phyloP scores from a whole-genome alignment of 192 early-diverging fungal genomes.

The Globomyces pollinis-pini region DNA sequence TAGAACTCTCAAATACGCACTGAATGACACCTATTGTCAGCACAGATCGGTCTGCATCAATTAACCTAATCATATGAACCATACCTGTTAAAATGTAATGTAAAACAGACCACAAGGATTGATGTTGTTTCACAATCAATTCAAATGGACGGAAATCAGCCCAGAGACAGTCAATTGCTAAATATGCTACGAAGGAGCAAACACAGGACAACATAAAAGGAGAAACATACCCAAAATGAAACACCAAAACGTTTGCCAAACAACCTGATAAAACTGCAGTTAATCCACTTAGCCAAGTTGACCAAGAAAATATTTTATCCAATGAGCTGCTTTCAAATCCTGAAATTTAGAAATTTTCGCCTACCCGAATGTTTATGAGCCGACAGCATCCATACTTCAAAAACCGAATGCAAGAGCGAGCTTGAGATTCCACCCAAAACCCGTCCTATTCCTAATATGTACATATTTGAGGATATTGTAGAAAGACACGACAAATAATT shows the following conservation, averaged over 20 bases:
- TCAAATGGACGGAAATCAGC: too few relatives aligned
- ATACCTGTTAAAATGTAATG: too few relatives aligned
- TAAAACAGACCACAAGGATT: constrained; percentile 6
- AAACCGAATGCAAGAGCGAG: constrained; percentile 37
- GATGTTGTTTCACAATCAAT: constrained; percentile 29
- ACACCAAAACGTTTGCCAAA: constrained; percentile 10
- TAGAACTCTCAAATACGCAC: constrained; percentile 34
- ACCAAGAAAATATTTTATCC: constrained; percentile 53
- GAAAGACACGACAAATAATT: constrained; percentile 33
- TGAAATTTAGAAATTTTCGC: too few relatives aligned
- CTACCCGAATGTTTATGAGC: constrained; percentile 27
- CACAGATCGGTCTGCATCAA: too few relatives aligned
- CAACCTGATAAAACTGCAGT: constrained; percentile 51
- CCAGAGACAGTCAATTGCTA: too few relatives aligned
- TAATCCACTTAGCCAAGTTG: constrained; percentile 60
- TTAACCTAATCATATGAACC: too few relatives aligned
- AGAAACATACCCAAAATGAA: constrained; percentile 11
- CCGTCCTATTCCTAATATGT: constrained; percentile 30
- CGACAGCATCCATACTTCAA: constrained; percentile 44
- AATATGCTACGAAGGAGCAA: constrained; percentile 33
- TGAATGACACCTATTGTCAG: constrained; percentile 37
- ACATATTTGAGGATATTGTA: constrained; percentile 25
- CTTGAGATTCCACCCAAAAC: constrained; percentile 37
- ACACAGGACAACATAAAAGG: too few relatives aligned
- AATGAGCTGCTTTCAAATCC: constrained; percentile 49